Percentiles rank a stretch among this genome's conserved stretches.
These are phyloP conservation scores for Phallus indusiatus DNA, from an alignment of 768 basidiomycete species.

Conservation along the genomic window DNA sequence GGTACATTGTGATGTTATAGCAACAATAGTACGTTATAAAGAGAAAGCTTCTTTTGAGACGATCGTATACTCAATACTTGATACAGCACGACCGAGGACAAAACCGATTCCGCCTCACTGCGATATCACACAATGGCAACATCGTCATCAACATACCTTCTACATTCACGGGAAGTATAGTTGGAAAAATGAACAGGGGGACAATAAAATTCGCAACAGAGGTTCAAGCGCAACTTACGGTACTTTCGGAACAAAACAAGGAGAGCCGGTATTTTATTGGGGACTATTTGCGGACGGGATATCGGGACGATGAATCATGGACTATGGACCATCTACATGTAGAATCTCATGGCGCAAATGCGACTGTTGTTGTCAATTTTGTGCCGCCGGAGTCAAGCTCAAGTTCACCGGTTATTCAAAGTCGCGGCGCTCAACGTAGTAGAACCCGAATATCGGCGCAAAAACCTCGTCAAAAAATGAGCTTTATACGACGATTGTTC, in stretches of 20 bases:
- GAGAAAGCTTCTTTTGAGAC: no score
- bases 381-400: constrained; percentile 17
- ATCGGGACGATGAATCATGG: constrained; percentile 21
- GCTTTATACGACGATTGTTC: no score
- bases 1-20: no score
- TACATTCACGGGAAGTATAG: constrained; percentile 3
- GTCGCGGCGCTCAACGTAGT: background rate
- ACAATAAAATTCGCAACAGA: background rate
- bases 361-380: constrained; percentile 29
- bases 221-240: constrained; percentile 1
- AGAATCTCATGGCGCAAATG: constrained; percentile 23
- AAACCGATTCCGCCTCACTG: constrained; percentile 2
- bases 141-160: background rate
- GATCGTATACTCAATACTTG: no score
- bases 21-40: no score
- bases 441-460: no score
- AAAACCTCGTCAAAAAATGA: no score
- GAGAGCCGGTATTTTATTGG: constrained; percentile 5
- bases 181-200: background rate
- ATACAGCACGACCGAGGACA: no score
- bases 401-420: background rate
- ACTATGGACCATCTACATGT: constrained; percentile 30
- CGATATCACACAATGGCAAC: background rate
- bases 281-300: background rate
- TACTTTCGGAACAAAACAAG: background rate